phyloP scores from a whole-genome alignment of 2,329 filamentous ascomycete species.

The Botrytis aclada region DNA sequence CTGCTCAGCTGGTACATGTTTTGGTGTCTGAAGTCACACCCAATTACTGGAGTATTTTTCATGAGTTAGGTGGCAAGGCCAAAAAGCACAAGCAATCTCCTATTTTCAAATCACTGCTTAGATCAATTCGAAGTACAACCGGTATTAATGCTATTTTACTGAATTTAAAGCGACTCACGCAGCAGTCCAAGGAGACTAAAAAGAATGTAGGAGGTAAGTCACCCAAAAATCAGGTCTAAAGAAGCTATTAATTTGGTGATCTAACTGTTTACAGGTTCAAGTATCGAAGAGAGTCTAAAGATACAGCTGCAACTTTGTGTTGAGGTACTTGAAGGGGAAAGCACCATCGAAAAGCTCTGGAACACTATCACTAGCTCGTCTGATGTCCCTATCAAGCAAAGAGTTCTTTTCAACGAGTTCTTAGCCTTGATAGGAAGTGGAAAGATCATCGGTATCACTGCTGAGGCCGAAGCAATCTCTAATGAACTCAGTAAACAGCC shows the following conservation, averaged over 20 bases:
- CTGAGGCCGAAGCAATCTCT: constrained; percentile 49
- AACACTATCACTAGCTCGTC: constrained; percentile 41
- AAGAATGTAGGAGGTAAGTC: constrained; percentile 27
- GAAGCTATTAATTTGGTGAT: not conserved
- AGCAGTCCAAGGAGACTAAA: constrained; percentile 44
- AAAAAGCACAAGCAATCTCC: constrained; percentile 20
- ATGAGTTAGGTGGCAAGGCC: constrained; percentile 42
- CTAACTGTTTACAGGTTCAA: constrained; percentile 26
- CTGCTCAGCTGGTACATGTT: constrained; percentile 71
- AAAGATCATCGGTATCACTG: constrained; percentile 54
- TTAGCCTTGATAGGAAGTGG: constrained; percentile 57
- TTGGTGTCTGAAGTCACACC: constrained; percentile 73
- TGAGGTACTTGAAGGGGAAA: constrained; percentile 43
- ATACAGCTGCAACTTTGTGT: constrained; percentile 45
- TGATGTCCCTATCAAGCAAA: constrained; percentile 42
- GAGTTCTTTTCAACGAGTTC: constrained; percentile 61
- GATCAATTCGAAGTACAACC: constrained; percentile 67
- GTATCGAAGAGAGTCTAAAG: constrained; percentile 37
- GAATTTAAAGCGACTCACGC: constrained; percentile 62
- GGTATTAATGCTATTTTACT: constrained; percentile 75
- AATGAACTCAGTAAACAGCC: constrained; percentile 34
- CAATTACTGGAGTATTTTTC: constrained; percentile 73
- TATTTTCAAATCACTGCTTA: constrained; percentile 53
- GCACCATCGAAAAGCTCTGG: constrained; percentile 45
- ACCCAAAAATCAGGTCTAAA: not conserved